Conservation (phyloP, 2,329 filamentous ascomycete genomes). For the Sporothrix variecibatus region DNA sequence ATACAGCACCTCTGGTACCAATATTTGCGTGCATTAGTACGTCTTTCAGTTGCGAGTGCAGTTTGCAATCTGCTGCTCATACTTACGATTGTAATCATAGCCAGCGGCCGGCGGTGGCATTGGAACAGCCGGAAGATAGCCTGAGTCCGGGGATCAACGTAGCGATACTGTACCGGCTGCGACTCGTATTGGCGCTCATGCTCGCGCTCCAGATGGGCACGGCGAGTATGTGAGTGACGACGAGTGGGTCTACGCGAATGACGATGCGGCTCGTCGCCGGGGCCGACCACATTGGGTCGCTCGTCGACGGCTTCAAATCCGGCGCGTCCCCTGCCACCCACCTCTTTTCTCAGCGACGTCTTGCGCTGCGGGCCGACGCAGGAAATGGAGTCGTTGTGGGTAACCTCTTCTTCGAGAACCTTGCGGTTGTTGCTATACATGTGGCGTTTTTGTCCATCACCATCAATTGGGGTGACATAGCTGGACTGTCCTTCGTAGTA, state of each 20-base stretch:
- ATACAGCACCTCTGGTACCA: neutral
- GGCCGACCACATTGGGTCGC: neutral
- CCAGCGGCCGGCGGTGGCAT: neutral
- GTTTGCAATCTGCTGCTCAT: neutral
- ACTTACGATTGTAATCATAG: neutral
- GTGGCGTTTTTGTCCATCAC: neutral
- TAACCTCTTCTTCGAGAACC: neutral
- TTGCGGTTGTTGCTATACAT: neutral
- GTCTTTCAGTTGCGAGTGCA: neutral
- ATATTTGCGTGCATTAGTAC: neutral
- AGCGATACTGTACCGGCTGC: no score
- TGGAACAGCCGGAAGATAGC: neutral
- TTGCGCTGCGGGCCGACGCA: neutral
- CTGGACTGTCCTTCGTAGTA: neutral
- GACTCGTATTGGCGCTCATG: neutral
- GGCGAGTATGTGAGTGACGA: neutral
- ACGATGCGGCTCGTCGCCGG: neutral
- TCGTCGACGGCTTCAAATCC: neutral
- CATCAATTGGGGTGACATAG: neutral
- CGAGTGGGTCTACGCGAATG: neutral
- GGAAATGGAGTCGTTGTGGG: neutral
- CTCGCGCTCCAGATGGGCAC: neutral
- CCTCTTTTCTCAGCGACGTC: no score
- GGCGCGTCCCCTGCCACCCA: neutral
- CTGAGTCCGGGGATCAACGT: neutral